Evolutionary conservation across 2,329 filamentous ascomycete species (phyloP).

Genomic region (Sordariomycetes sp.): DNA sequence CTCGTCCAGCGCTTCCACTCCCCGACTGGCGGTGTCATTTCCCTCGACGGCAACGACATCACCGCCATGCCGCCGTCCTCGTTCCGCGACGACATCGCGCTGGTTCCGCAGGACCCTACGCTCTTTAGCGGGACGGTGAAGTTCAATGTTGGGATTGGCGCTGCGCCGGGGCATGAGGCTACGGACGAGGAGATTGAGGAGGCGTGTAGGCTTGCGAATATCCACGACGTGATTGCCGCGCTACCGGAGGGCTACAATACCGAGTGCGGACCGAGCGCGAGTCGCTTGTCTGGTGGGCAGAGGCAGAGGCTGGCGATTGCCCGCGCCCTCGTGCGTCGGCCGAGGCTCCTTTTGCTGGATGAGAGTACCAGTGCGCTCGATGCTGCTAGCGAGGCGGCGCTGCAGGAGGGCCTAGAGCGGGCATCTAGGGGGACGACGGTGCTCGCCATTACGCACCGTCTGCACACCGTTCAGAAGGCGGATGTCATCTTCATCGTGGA

Average conservation of each 20-base stretch:
- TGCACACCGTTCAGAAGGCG: slow-evolving; percentile 42
- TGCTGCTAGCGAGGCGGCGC: slow-evolving; percentile 49
- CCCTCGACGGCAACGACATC: slow-evolving; percentile 33
- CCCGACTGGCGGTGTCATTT: slow-evolving; percentile 23
- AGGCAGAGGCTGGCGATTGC: slow-evolving; percentile 69
- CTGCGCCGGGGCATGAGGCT: slow-evolving; percentile 37
- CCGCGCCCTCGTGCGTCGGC: slow-evolving; percentile 57
- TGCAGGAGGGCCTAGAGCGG: slow-evolving; percentile 54
- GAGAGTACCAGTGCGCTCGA: slow-evolving; percentile 74
- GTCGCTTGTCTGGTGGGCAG: slow-evolving; percentile 65
- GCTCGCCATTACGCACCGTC: slow-evolving; percentile 42
- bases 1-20: slow-evolving; percentile 36
- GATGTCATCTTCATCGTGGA: slow-evolving; percentile 46
- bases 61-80: slow-evolving; percentile 21
- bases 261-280: slow-evolving; percentile 57
- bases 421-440: slow-evolving; percentile 40
- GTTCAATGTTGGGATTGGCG: slow-evolving; percentile 43
- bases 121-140: slow-evolving; percentile 41
- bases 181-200: slow-evolving; percentile 49
- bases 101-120: slow-evolving; percentile 45
- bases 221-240: slow-evolving; percentile 52
- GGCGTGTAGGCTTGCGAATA: slow-evolving; percentile 55
- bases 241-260: slow-evolving; percentile 56
- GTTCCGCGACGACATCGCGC: slow-evolving; percentile 38
- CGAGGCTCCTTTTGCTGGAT: slow-evolving; percentile 63